Base-by-base conservation (phyloP, 1,139 yeast genomes). In the Arxiozyma slooffiae region DNA sequence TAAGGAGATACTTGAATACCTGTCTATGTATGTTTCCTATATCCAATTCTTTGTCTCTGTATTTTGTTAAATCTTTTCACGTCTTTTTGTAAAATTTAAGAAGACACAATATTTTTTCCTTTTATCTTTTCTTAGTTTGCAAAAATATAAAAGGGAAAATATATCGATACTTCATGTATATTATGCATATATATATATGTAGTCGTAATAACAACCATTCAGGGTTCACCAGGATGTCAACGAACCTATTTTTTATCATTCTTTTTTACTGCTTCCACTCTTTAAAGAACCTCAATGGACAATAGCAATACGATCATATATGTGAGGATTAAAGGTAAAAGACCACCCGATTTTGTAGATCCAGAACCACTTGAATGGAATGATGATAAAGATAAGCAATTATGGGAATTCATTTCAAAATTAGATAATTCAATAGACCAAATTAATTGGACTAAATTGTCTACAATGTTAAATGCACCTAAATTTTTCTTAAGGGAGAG, bases 341-440 rank as follows among this genome's bases (percentile, higher is more conserved):
- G 72, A 14, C 68, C 79, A 11, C 60, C 66, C 16, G 73, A 70
- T 1, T 71, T 73, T 50, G 58, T 55, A 17, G 76, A 73, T 52
- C 77, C 78, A 1, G 60, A 60, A 6, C 57, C 58, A 8, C 75
- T 72, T 41, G 67, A 67, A 30, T 75, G 79, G 79, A 65, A 66
- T 52, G 52, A 61, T 7, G 60, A 59, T 20, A 73, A 73, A 55
- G 78, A 74, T 53, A 63, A 60, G 37, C 64, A 66, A 45, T 62
- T 75, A 11, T 73, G 79, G 77, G 60, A 63, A 16, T 60, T 65
- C 41, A 62, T 75, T 9, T 69, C 76, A 2, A 60, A 67, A 38
- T 51, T 69, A 7, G 62, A 63, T 46, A 64, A 63, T 41, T 57
- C 67, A 17, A 56, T 53, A 23, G 62, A 68, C 20, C 73, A 71